A percentile compares a stretch with the other conserved stretches of the same genome.
Conservation (phyloP, 345 rosid genomes). For the Arabidopsis thaliana region DNA sequence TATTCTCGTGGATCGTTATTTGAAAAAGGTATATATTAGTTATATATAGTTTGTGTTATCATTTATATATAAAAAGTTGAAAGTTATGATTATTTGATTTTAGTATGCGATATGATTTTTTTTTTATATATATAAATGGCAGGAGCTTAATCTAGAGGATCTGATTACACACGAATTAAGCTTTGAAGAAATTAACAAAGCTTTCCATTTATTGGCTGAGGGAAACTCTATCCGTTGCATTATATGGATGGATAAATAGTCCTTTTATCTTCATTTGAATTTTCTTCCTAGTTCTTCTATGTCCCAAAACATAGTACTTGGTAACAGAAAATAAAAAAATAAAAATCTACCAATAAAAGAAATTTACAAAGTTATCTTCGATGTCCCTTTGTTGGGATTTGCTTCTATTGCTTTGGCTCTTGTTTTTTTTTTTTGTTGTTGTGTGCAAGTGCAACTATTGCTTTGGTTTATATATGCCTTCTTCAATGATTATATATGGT, state of each 20-base stretch:
- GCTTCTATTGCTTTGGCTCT: not conserved
- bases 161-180: conserved; percentile 57
- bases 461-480: not conserved
- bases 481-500: conserved; percentile 10
- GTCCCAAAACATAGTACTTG: not conserved
- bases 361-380: not conserved
- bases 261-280: not conserved
- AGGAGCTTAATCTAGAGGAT: conserved; percentile 59
- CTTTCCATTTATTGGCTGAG: conserved; percentile 55
- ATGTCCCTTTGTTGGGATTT: not conserved
- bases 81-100: not conserved
- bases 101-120: not conserved
- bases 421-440: too few species aligned
- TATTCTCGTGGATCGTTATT: conserved; percentile 47
- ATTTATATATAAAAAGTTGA: too few species aligned
- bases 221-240: conserved; percentile 64
- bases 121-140: not conserved
- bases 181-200: conserved; percentile 64
- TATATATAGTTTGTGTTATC: too few species aligned
- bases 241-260: conserved; percentile 59
- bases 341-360: not conserved
- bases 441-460: too few species aligned
- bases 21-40: conserved; percentile 45
- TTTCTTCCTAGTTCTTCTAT: not conserved
- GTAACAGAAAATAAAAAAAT: not conserved